Base-by-base conservation (phyloP, 192 early-diverging fungal genomes). In the Backusella sp. region DNA sequence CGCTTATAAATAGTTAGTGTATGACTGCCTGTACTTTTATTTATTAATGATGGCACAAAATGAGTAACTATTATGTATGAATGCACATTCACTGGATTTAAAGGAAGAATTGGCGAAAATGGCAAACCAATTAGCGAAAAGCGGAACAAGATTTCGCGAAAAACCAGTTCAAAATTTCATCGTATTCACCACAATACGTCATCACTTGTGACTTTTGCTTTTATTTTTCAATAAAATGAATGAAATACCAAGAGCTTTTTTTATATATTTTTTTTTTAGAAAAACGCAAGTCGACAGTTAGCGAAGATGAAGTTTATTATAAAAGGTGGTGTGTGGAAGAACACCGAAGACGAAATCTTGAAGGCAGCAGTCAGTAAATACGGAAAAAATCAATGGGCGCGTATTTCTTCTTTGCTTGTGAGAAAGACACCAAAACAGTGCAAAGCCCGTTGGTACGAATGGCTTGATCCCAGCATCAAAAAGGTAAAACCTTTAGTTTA, bases 401-500 rank as follows among this genome's bases (percentile, higher is more conserved):
- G 97, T 74, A 98, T 99, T 68, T 96, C 97, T 66, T 98, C 97
- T 6, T 88, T 99, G 35, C 86, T 99, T 28, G 95, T 94, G 7
- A 85, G 96, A 79, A 98, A 98, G 75, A 94, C 96, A 23, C 96
- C 97, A 42, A 99, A 97, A 84, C 97, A 99, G 83, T 99, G 98
- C 86, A 99, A 99, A 87, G 96, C 98, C 11, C 86, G 98, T 76
- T 99, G 98, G 98, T 97, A 90, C 80, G 98, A 99, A 86, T 99
- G 98, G 98, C 88, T 99, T 19, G 98, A 99, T 86, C 96, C 98
- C 6, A 94, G 94, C 70, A 99, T 99, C 86, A 97, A 96, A 80
- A 99, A 99, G 84, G 87, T 88, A 86, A 39, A 39, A 34, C 34
- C 19, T 26, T 56, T 28, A 15, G 11, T 68, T 19, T 30, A 36